Evolutionary conservation across 1,284 basidiomycete genomes (phyloP), one percentile per base, ranked within the genome.

Genomic region (Ceratobasidium sp.): DNA sequence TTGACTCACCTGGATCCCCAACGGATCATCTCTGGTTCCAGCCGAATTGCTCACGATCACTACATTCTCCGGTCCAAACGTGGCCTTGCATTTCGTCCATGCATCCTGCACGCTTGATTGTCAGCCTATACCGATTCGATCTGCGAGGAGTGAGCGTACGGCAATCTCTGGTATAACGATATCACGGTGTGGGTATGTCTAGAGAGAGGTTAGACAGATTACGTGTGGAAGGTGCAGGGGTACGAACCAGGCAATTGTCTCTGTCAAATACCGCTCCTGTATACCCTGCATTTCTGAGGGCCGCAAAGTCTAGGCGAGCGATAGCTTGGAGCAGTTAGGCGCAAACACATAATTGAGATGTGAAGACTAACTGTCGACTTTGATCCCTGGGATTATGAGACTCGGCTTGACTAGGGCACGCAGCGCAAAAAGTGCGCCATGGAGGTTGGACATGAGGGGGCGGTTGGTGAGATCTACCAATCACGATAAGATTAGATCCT

Each of bases 11-110:
- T 93, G 93, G 59, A 94, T 88, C 43, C 87, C 89, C 44, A 89
- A 91, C 0, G 91, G 87, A 80, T 98, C 97, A 66, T 88, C 85
- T 50, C 82, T 82, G 18, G 93, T 92, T 0, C 97, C 97, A 0
- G 95, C 95, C 28, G 95, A 95, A 80, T 98, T 98, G 81, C 93
- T 95, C 47, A 98, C 96, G 67, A 98, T 89, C 74, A 99, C 84
- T 11, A 98, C 88, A 75, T 95, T 91, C 0, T 86, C 87, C 26
- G 88, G 84, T 0, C 93, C 94, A 79, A 98, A 98, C 0, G 88
- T 86, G 47, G 84, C 79, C 52, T 88, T 83, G 73, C 95, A 92
- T 77, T 89, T 85, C 43, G 84, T 80, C 96, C 96, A 98, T 3
- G 92, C 88, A n/a, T 87, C 84, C 89, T 94, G 76, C 14, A 77